Evolutionary conservation across 2,329 filamentous ascomycete genomes (phyloP), one percentile per base, ranked within the genome.

Genomic region (Hymenotorrendiella dingleyae): DNA sequence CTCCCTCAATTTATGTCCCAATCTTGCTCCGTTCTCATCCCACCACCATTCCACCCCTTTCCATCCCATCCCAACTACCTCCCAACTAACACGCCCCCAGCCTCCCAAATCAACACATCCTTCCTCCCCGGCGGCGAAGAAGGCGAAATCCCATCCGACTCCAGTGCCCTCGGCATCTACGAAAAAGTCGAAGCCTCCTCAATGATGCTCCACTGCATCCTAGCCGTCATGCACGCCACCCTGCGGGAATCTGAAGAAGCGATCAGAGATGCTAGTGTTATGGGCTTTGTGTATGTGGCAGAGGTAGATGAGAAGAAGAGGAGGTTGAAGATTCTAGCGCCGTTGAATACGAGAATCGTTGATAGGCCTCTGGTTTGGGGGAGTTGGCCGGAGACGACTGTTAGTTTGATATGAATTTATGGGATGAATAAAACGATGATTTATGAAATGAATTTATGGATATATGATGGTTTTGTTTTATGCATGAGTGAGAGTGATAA

Each of bases 251-350:
- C 76, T 1, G 75, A 84, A 6, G 80, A 86, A 36, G 75, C 78
- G 1, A 81, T 97, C 33, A 77, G 87, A 10, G 84, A 90, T 54
- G 81, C 89, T 6, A 84, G 83, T 43, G 82, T 97, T 22, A 84
- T 94, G 75, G 93, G 93, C 0, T 98, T 94, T 59, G 76, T 96
- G 22, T 96, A 95, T 58, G 85, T 97, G 12, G 84, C 87, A 1
- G 87, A 95, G 48, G 87, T 97, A 4, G 90, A 98, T 58, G 85
- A 87, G 59, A 82, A 84, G 54, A 85, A 85, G 63, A 80, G 80
- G 53, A 85, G 86, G 62, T 72, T 96, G 23, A 84, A 86, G 58
- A 71, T 97, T 16, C 68, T 98, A 45, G 82, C 86, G 14, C 93
- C 93, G 1, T 80, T 95, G 48, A 86, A 85, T 40, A 89, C 89